A percentile compares a stretch with the other conserved stretches of the same genome.
phyloP scores from a whole-genome alignment of 2,329 filamentous ascomycete genomes.

The Penicillium italicum region DNA sequence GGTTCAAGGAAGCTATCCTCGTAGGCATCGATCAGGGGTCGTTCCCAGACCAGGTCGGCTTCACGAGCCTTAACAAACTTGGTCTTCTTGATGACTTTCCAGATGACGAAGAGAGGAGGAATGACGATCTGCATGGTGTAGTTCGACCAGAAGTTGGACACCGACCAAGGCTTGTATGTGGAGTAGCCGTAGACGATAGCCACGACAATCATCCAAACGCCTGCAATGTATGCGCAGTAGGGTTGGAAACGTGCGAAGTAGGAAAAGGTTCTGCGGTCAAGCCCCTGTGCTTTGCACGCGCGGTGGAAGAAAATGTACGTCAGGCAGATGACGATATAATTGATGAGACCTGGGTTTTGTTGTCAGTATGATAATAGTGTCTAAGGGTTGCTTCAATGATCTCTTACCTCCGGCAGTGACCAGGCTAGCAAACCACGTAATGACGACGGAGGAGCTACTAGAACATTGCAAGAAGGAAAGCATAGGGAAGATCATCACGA shows the following conservation, averaged over 20 bases:
- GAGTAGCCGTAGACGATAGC: slow-evolving; percentile 54
- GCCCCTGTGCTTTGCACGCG: slow-evolving; percentile 50
- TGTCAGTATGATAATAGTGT: background rate
- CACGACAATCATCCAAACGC: slow-evolving; percentile 25
- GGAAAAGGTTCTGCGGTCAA: slow-evolving; percentile 53
- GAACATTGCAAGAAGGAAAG: slow-evolving; percentile 53
- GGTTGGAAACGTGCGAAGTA: slow-evolving; percentile 60
- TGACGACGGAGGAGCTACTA: slow-evolving; percentile 48
- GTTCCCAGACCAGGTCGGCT: slow-evolving; percentile 59
- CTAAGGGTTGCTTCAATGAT: background rate
- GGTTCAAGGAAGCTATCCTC: slow-evolving; percentile 51
- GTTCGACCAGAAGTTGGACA: slow-evolving; percentile 48
- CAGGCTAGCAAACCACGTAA: slow-evolving; percentile 55
- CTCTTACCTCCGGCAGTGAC: slow-evolving; percentile 53
- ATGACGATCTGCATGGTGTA: slow-evolving; percentile 58
- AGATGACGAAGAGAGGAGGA: slow-evolving; percentile 54
- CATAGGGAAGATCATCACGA: slow-evolving; percentile 54
- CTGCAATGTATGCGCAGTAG: slow-evolving; percentile 45
- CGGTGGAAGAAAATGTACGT: slow-evolving; percentile 60
- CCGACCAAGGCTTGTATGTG: slow-evolving; percentile 47
- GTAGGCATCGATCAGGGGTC: slow-evolving; percentile 58
- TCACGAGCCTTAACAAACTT: slow-evolving; percentile 53
- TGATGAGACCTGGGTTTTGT: slow-evolving; percentile 43
- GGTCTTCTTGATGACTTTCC: slow-evolving; percentile 63
- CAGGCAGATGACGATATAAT: slow-evolving; percentile 58